Evolutionary conservation across 768 basidiomycete genomes (phyloP), one percentile per base, ranked within the genome.

Genomic region (Termitomyces sp.): DNA sequence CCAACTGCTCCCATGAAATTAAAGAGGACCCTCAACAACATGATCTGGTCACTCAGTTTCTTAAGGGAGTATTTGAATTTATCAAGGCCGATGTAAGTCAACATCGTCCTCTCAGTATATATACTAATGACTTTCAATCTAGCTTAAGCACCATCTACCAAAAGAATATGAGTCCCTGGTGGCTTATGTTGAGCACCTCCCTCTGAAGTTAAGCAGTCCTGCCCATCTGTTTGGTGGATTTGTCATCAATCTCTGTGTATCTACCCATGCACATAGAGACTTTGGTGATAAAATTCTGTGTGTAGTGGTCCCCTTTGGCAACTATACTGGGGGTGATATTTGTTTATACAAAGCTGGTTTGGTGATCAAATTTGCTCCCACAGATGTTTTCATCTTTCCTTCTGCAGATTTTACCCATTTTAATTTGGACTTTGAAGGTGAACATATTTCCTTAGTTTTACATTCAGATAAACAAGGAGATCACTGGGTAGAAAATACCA

Each of bases 211-310:
- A 4, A 44, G 57, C 1, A 61, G 64, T 2, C 64, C 65, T 3
- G 59, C 56, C 0, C 62, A 66, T 44, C 70, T 68, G 0, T 72
- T 71, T 27, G 56, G 56, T 10, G 68, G 71, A 0, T 68, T 70
- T 45, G 64, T 68, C 0, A 33, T 70, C 18, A 70, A 71, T 34
- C 32, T 70, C 33, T 65, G 67, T 37, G 62, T 68, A 0, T 40
- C 57, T 0, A 70, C 68, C 0, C 53, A 39, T 8, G 56, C 59
- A 16, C 70, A 71, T 44, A 40, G 62, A 5, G 68, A 71, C 46
- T 32, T 43, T 18, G 55, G 58, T 13, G 69, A 71, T 59, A 46
- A 62, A 22, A 34, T 57, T 5, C 44, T 70, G 1, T 71, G 70
- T 50, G 20, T 71, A 0, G 64, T 69, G 5, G 40, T 70, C 20